A percentile compares a stretch with the other conserved stretches of the same genome.
Conservation (phyloP, 2,329 filamentous ascomycete genomes). For the Fusarium coffeatum region DNA sequence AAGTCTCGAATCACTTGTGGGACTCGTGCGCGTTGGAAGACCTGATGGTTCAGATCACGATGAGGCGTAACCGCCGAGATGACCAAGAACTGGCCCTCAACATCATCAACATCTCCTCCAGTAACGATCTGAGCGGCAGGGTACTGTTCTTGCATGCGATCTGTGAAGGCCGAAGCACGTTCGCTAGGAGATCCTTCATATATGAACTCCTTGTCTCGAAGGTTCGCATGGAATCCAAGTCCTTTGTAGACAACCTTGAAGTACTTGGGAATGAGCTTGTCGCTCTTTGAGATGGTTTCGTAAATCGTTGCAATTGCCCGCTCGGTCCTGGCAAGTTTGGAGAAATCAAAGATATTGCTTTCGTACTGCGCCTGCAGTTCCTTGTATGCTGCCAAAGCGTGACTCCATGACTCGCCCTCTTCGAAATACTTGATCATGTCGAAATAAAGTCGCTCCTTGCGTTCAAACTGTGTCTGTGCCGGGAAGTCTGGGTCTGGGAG, state of each 20-base stretch:
- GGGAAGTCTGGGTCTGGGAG: conserved; percentile 82
- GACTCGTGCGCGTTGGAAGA: conserved; percentile 89
- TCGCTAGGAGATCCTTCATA: conserved; percentile 86
- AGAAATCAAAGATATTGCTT: conserved; percentile 87
- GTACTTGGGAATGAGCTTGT: conserved; percentile 82
- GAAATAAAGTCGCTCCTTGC: conserved; percentile 92
- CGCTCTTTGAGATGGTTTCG: conserved; percentile 85
- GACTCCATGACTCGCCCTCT: conserved; percentile 93
- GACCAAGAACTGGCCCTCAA: conserved; percentile 91
- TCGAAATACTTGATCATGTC: conserved; percentile 96
- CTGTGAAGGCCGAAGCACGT: conserved; percentile 82
- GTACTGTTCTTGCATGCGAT: conserved; percentile 91
- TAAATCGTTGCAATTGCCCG: conserved; percentile 93
- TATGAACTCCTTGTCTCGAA: conserved; percentile 92
- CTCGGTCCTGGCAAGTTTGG: conserved; percentile 89
- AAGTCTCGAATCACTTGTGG: conserved; percentile 88
- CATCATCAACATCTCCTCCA: conserved; percentile 75
- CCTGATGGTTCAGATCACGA: conserved; percentile 82
- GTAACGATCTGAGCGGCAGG: conserved; percentile 85
- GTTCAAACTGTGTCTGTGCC: conserved; percentile 87
- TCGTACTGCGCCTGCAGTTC: conserved; percentile 95
- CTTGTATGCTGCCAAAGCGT: conserved; percentile 86
- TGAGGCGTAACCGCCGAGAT: conserved; percentile 84
- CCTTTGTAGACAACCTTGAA: conserved; percentile 93
- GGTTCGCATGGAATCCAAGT: conserved; percentile 81